A percentile compares a stretch with the other conserved stretches of the same genome.
Evolutionary conservation across 495 filamentous ascomycete genomes (phyloP).

Genomic region (Aspergillus taichungensis): DNA sequence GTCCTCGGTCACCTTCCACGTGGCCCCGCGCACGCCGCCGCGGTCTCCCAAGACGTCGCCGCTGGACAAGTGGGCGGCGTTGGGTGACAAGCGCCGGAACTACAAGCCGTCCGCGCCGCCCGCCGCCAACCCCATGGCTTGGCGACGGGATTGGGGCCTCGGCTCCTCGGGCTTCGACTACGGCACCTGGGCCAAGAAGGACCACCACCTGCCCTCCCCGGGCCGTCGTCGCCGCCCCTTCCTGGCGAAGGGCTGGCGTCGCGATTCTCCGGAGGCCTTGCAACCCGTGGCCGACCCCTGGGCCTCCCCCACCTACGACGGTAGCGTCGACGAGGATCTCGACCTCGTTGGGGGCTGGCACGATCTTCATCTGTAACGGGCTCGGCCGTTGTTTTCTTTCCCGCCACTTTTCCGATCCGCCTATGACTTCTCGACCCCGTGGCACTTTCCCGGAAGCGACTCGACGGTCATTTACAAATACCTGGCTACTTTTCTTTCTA

Average conservation of each 20-base stretch:
- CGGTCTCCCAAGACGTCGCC: slow-evolving; percentile 44
- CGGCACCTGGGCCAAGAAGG: slow-evolving; percentile 41
- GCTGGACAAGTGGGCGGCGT: slow-evolving; percentile 78
- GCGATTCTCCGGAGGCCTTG: slow-evolving; percentile 29
- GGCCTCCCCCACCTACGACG: slow-evolving; percentile 32
- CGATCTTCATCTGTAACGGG: slow-evolving; percentile 44
- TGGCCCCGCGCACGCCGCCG: slow-evolving; percentile 40
- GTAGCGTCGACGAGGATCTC: slow-evolving; percentile 59
- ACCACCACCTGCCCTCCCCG: slow-evolving; percentile 27
- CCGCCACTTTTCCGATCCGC: background rate
- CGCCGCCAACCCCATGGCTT: slow-evolving; percentile 30
- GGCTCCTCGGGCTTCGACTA: slow-evolving; percentile 46
- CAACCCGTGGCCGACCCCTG: slow-evolving; percentile 21
- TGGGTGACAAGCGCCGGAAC: slow-evolving; percentile 72
- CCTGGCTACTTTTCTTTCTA: too few species aligned
- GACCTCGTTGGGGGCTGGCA: slow-evolving; percentile 91
- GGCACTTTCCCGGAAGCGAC: too few species aligned
- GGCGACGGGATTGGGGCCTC: slow-evolving; percentile 45
- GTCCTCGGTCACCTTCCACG: slow-evolving; percentile 47
- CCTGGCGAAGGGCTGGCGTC: slow-evolving; percentile 59
- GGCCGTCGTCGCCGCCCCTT: slow-evolving; percentile 32
- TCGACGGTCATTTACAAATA: too few species aligned
- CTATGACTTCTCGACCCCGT: too few species aligned
- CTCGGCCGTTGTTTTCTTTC: background rate
- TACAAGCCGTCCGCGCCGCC: slow-evolving; percentile 41